These are phyloP conservation scores for Rhododendron williamsianum DNA, from an alignment of 148 eudicot genomes.

Conservation along the genomic window DNA sequence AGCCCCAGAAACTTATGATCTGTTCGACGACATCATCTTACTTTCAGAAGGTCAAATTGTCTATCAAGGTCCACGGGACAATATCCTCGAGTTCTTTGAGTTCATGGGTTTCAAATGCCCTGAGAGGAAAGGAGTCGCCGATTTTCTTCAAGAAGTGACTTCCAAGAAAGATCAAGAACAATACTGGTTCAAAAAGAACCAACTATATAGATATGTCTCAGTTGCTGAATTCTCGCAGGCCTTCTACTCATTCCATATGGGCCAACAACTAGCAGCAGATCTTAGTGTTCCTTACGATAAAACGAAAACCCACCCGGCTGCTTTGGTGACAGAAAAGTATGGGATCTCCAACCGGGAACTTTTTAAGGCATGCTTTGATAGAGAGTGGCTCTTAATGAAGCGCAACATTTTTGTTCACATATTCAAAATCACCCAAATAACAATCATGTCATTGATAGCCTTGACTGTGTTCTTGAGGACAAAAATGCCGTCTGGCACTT, in stretches of 20 bases:
- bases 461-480: constrained; percentile 48
- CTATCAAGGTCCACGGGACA: constrained; percentile 40
- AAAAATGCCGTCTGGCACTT: constrained; percentile 22
- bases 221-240: constrained; percentile 24
- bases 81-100: constrained; percentile 38
- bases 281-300: constrained; percentile 34
- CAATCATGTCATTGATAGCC: constrained; percentile 41
- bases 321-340: constrained; percentile 42
- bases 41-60: constrained; percentile 42
- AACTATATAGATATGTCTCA: constrained; percentile 26
- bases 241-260: constrained; percentile 25
- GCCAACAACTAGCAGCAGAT: constrained; percentile 23
- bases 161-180: constrained; percentile 45
- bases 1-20: constrained; percentile 42
- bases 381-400: constrained; percentile 68
- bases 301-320: constrained; percentile 36
- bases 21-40: constrained; percentile 39
- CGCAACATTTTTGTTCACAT: constrained; percentile 52
- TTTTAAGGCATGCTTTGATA: constrained; percentile 48
- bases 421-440: constrained; percentile 51
- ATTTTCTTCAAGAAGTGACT: constrained; percentile 44
- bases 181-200: constrained; percentile 33
- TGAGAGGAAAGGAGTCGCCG: constrained; percentile 45
- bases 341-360: constrained; percentile 52
- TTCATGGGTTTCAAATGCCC: constrained; percentile 46